A percentile compares a stretch with the other conserved stretches of the same genome.
These are phyloP conservation scores for Naganishia onofrii DNA, from an alignment of 768 basidiomycete genomes.

Conservation along the genomic window DNA sequence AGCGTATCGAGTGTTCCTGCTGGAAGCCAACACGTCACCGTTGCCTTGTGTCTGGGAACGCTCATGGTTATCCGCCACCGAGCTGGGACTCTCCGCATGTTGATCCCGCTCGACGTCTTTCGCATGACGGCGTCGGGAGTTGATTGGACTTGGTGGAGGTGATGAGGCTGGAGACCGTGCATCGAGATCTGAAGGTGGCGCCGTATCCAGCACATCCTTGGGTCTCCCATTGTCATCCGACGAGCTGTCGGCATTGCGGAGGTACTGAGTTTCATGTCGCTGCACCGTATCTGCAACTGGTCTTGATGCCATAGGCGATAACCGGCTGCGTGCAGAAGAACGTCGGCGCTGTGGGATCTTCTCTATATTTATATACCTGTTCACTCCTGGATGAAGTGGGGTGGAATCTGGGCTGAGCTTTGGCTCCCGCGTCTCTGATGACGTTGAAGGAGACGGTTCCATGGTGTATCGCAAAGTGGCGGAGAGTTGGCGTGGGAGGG, in stretches of 20 bases:
- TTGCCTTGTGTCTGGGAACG: not conserved
- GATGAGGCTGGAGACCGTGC: slow-evolving; percentile 3
- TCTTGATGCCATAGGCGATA: not conserved
- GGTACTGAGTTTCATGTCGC: not conserved
- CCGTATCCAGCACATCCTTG: slow-evolving; percentile 11
- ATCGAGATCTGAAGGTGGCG: slow-evolving; percentile 14
- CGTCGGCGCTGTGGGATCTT: not conserved
- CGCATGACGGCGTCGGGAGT: not conserved
- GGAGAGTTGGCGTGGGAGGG: not conserved
- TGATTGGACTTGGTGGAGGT: slow-evolving; percentile 13
- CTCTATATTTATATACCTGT: not conserved
- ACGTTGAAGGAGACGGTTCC: not conserved
- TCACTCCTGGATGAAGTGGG: not conserved
- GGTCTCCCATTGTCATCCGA: not conserved
- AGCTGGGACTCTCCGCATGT: not conserved
- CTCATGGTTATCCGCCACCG: not conserved
- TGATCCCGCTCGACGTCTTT: not conserved
- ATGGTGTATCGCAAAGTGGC: not conserved
- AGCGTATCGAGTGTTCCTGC: no score
- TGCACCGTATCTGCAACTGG: not conserved
- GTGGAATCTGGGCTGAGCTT: not conserved
- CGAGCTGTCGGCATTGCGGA: not conserved
- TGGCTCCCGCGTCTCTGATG: not conserved
- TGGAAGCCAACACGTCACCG: no score
- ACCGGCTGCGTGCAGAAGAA: not conserved